A percentile compares a stretch with the other conserved stretches of the same genome.
Evolutionary conservation across 2,329 filamentous ascomycete genomes (phyloP).

Genomic region (Aureobasidium musti): DNA sequence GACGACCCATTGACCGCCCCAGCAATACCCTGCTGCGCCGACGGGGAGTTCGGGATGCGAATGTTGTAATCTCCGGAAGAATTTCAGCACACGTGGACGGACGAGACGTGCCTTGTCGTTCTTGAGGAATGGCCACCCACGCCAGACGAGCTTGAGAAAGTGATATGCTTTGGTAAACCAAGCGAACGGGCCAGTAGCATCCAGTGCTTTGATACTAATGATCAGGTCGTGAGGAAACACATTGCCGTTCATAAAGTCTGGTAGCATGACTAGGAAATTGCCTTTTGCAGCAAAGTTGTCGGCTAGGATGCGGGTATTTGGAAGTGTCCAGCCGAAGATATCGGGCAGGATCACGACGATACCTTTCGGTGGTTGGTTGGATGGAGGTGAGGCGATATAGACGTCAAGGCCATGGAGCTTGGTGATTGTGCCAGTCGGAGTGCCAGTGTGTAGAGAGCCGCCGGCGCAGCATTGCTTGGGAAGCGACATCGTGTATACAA

Average conservation of each 20-base stretch:
- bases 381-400: constrained; percentile 43
- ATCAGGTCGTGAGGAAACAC: constrained; percentile 37
- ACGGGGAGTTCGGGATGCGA: constrained; percentile 38
- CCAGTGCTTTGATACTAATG: constrained; percentile 39
- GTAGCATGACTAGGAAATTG: constrained; percentile 39
- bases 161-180: constrained; percentile 40
- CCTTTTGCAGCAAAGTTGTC: constrained; percentile 43
- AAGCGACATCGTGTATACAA: constrained; percentile 27
- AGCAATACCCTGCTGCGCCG: constrained; percentile 44
- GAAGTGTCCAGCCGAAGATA: constrained; percentile 43
- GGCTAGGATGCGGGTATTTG: constrained; percentile 44
- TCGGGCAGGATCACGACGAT: constrained; percentile 46
- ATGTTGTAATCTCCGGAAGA: constrained; percentile 37
- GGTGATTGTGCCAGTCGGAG: constrained; percentile 40
- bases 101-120: constrained; percentile 35
- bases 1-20: constrained; percentile 42
- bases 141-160: constrained; percentile 33
- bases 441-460: constrained; percentile 44
- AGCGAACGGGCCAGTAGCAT: constrained; percentile 38
- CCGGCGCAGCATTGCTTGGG: constrained; percentile 42
- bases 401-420: constrained; percentile 44
- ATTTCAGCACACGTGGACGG: constrained; percentile 38
- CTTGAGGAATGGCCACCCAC: constrained; percentile 38
- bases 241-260: constrained; percentile 43
- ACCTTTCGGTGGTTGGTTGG: constrained; percentile 38